These are phyloP conservation scores for Brassica nigra DNA, from an alignment of 345 rosid genomes.

Conservation along the genomic window DNA sequence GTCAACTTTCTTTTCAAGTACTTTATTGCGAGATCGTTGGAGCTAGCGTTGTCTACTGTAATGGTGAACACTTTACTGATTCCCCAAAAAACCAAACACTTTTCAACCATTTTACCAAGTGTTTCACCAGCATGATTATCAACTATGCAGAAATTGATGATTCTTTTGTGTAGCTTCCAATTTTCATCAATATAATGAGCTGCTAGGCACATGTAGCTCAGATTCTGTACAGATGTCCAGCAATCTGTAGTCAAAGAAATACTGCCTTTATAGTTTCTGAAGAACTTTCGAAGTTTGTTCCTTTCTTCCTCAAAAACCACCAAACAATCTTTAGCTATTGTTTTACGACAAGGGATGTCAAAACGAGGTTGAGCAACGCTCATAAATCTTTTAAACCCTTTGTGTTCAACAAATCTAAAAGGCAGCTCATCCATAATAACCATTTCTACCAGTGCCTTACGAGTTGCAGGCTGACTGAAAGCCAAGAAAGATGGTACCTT, in stretches of 20 bases:
- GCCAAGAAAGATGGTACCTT: not conserved
- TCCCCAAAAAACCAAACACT: not conserved
- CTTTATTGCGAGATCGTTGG: not conserved
- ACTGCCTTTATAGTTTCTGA: not conserved
- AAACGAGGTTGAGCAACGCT: not conserved
- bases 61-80: not conserved
- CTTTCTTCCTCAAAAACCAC: not conserved
- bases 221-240: not conserved
- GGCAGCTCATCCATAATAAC: conserved; percentile 5
- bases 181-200: not conserved
- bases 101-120: not conserved
- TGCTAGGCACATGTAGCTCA: not conserved
- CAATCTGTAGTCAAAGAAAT: not conserved
- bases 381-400: not conserved
- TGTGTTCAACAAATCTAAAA: not conserved
- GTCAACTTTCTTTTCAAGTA: not conserved
- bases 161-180: not conserved
- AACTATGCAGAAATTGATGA: not conserved
- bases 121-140: not conserved
- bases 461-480: not conserved
- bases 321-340: not conserved
- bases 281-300: not conserved
- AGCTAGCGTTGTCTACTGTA: not conserved
- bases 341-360: not conserved
- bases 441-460: not conserved